Evolutionary conservation across 257 asterid species (phyloP), one percentile per base, ranked within the genome.

Genomic region (Solanum gracilifrons): DNA sequence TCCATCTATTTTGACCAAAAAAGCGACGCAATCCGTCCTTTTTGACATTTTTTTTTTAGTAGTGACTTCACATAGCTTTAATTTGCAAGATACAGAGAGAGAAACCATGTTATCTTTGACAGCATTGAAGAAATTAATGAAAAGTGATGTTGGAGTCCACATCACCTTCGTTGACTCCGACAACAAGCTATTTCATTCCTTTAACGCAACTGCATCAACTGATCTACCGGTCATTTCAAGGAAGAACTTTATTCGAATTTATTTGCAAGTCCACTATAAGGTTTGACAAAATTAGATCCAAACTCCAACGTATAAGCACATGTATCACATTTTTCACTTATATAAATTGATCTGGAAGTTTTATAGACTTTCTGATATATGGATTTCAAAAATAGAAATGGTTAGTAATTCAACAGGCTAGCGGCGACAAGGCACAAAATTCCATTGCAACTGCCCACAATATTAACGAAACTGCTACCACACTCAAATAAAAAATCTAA

Each of bases 221-320:
- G 13, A 41, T 90, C 92, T 89, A 90, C 86, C 91, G n/a, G 66
- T 7, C 1, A 6, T 55, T 6, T 20, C 66, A 55, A 20, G 66
- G 25, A 55, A 55, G 23, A 55, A 6, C 9, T 20, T 7, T 55
- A 23, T 55, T 55, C n/a, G 11, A 55, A 8, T 55, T 55, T 20
- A 55, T 2, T 55, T 55, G 10, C n/a, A 55, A 55, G 25, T 7
- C 25, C 66, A 46, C 55, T 4, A 4, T 13, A 46, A 5, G 6
- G 6, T 46, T 46, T 3, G 55, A 68, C 6, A 68, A 6, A 5
- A 32, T 16, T 13, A 8, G 20, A 72, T 4, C 2, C 79, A 72
- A 32, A 72, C 43, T n/a, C 43, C 4, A 31, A 21, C 4, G 3
- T 32, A 18, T 16, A 20, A 32, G 9, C 39, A 71, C 2, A 18